Evolutionary conservation across 1,139 yeast genomes (phyloP), one percentile per base, ranked within the genome.

Genomic region (Pichiaceae sp.): DNA sequence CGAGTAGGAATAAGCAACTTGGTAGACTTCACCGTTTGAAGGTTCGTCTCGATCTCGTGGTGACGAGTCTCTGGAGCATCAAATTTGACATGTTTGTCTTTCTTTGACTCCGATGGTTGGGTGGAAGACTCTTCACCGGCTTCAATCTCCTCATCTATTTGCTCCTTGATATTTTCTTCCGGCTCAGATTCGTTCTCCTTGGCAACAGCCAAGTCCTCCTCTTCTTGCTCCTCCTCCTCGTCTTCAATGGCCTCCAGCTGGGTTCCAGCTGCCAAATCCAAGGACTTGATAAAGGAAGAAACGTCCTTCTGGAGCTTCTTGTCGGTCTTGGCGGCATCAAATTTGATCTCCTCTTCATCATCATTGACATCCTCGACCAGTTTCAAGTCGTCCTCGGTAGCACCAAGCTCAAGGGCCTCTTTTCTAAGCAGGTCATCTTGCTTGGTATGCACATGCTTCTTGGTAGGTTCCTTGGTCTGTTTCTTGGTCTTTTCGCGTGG

Each of bases 341-440:
- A 77, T 47, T 78, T 86, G 45, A 72, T 75, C 50, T 78, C 86
- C 19, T 69, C 74, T 29, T 74, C 82, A n/a, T 69, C 77, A 35
- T 75, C 68, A 59, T 69, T 64, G 8, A 83, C 50, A 14, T 67
- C 76, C 15, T 64, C 63, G 18, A 81, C 48, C 41, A 80, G 57
- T 24, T 64, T 67, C 34, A 80, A 55, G 52, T 80, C 89, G 21
- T 70, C 85, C 44, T 75, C 81, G 16, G 78, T 64, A 8, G 87
- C 91, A 18, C 89, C 89, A 17, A 80, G 59, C 15, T 75, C 75
- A 20, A 80, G 56, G 1, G 91, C 93, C 62, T 80, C 91, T 45
- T 75, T 72, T 46, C 82, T 75, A 37, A 80, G 57, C 0, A 67
- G 52, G 4, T 73, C 77, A 18, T 57, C 59, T 11, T 56, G 57